Evolutionary conservation across 495 filamentous ascomycete species (phyloP).

Genomic region (Daldinia vernicosa): DNA sequence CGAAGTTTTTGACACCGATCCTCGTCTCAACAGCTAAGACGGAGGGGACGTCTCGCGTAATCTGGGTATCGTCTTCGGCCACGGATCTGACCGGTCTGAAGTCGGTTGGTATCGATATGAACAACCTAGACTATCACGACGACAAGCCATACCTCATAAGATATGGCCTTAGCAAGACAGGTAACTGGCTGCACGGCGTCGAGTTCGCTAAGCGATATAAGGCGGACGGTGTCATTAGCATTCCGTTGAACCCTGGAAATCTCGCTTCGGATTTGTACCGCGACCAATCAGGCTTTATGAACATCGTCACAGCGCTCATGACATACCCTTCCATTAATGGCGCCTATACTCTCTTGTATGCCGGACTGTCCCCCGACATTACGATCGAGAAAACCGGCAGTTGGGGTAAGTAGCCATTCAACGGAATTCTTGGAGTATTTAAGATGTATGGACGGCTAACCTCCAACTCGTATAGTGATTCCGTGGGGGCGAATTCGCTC

Average conservation of each 20-base stretch:
- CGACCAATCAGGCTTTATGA: conserved; percentile 13
- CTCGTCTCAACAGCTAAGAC: conserved; percentile 41
- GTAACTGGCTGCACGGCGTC: conserved; percentile 36
- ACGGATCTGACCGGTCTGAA: conserved; percentile 45
- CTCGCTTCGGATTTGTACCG: conserved; percentile 36
- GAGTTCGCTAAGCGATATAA: conserved; percentile 35
- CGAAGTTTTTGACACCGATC: conserved; percentile 52
- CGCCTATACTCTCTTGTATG: conserved; percentile 56
- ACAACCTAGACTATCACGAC: conserved; percentile 41
- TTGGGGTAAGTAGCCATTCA: conserved; percentile 34
- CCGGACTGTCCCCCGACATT: conserved; percentile 52
- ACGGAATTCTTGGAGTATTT: background rate
- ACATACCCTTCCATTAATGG: conserved; percentile 48
- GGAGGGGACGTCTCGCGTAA: conserved; percentile 38
- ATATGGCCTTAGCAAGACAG: conserved; percentile 40
- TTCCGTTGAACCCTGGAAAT: conserved; percentile 44
- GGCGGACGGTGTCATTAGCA: conserved; percentile 38
- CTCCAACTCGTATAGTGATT: conserved; percentile 33
- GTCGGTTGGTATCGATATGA: conserved; percentile 40
- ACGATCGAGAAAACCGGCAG: conserved; percentile 42
- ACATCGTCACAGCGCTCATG: conserved; percentile 37
- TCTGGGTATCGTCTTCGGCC: conserved; percentile 45
- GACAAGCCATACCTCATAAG: conserved; percentile 22
- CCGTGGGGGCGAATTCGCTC: conserved; percentile 44
- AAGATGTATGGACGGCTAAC: background rate